Conservation (phyloP, 306 rosid genomes). For the Geum urbanum region DNA sequence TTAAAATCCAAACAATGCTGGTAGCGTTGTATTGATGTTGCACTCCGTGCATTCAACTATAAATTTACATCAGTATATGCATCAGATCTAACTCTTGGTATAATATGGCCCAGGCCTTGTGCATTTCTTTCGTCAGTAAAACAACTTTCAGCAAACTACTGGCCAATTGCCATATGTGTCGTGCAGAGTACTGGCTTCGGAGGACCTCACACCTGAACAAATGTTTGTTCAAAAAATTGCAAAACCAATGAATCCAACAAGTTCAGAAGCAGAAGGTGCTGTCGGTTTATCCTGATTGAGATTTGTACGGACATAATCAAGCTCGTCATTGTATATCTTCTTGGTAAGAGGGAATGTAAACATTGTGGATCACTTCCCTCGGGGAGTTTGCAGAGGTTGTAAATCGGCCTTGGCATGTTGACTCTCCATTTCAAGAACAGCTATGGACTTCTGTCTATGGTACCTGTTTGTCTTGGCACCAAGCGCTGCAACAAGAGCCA, state of each 20-base stretch:
- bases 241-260: slow-evolving; percentile 9
- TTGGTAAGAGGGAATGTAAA: slow-evolving; percentile 9
- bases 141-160: not conserved
- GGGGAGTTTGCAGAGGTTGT: slow-evolving; percentile 41
- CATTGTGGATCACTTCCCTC: not conserved
- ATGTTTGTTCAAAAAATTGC: slow-evolving; percentile 8
- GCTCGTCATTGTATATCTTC: slow-evolving; percentile 23
- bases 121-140: slow-evolving; percentile 16
- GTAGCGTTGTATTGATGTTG: not conserved
- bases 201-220: slow-evolving; percentile 12
- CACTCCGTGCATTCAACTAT: slow-evolving; percentile 1
- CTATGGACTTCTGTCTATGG: slow-evolving; percentile 82
- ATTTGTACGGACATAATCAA: slow-evolving; percentile 21
- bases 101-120: not conserved
- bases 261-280: slow-evolving; percentile 13
- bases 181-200: not conserved
- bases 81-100: slow-evolving; percentile 8
- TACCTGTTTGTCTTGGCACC: slow-evolving; percentile 82
- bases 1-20: not conserved
- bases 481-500: slow-evolving; percentile 57
- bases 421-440: slow-evolving; percentile 96
- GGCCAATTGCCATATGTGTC: not conserved
- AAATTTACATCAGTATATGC: slow-evolving; percentile 21
- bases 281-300: slow-evolving; percentile 20
- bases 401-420: slow-evolving; percentile 80